Evolutionary conservation across 108 stramenopile species (phyloP), one percentile per base, ranked within the genome.

Genomic region (Schizochytrium sp.): DNA sequence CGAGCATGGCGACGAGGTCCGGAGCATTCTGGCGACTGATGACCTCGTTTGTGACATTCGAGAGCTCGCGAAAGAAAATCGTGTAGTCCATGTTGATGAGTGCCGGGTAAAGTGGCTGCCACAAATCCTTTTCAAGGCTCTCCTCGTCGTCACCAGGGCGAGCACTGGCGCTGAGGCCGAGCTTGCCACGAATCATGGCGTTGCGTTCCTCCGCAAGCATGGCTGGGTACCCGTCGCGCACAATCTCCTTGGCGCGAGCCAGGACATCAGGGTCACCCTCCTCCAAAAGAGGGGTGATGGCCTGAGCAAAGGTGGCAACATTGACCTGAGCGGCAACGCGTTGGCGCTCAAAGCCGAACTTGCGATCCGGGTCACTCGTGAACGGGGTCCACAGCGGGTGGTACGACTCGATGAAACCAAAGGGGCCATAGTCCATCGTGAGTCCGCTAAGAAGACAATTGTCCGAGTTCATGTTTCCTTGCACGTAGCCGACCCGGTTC

Each of bases 361-460:
- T 96, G 41, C 41, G 93, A 90, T 8, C 88, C 94, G 21, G 96
- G 95, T 96, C 97, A 96, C 89, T 97, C 96, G 48, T 96, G 95
- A 90, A 96, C 94, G 19, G 88, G 88, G 55, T 92, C 89, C 59
- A 87, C 63, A 41, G 89, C 18, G 97, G 96, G 59, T 94, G 92
- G 89, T 89, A 92, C 25, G 93, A 89, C 60, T 98, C 98, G 92
- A 97, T 91, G 87, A 95, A 97, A 4, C 98, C 98, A 91, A 96
- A 98, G 25, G 98, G 98, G 16, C 98, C 98, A 88, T 97, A 97
- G 89, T 98, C 97, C 95, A 98, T 97, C 5, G 98, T 98, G 41
- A 92, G 87, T 3, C 97, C 97, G 29, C 90, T 93, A 0, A 98
- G 88, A 12, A 96, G 72, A 72, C 95, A 94, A 91, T 98, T 98